A percentile compares a stretch with the other conserved stretches of the same genome.
Evolutionary conservation across 1,284 basidiomycete species (phyloP).

Genomic region (Fomitopsis pinicola): DNA sequence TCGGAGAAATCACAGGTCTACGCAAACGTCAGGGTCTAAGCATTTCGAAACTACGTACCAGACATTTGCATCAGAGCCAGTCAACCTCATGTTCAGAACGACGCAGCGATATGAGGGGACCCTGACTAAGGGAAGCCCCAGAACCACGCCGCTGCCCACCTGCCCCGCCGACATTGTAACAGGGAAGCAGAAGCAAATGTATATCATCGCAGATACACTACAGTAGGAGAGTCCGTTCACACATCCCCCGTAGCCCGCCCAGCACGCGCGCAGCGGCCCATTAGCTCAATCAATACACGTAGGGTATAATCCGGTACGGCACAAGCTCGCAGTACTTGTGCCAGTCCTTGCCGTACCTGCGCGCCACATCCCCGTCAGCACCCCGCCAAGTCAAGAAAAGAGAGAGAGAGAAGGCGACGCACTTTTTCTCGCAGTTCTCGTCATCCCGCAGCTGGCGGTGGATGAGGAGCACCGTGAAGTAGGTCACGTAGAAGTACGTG

Average conservation of each 20-base stretch:
- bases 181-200: not conserved
- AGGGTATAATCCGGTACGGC: conserved; percentile 85
- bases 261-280: not conserved
- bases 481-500: conserved; percentile 93
- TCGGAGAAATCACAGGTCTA: no score
- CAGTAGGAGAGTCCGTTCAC: not conserved
- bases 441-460: conserved; percentile 93
- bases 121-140: not conserved
- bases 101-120: not conserved
- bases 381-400: not conserved
- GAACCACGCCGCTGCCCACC: not conserved
- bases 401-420: conserved; percentile 19
- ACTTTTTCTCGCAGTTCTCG: conserved; percentile 89
- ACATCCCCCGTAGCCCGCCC: not conserved
- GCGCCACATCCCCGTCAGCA: conserved; percentile 1
- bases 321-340: conserved; percentile 82
- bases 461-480: conserved; percentile 87
- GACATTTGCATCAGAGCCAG: no score
- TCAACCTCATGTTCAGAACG: not conserved
- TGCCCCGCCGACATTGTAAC: no score
- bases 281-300: conserved; percentile 59
- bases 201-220: not conserved
- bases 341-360: conserved; percentile 82
- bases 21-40: no score
- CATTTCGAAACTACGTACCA: no score